Evolutionary conservation across 2,329 filamentous ascomycete genomes (phyloP).

Genomic region (Scytalidium lignicola): DNA sequence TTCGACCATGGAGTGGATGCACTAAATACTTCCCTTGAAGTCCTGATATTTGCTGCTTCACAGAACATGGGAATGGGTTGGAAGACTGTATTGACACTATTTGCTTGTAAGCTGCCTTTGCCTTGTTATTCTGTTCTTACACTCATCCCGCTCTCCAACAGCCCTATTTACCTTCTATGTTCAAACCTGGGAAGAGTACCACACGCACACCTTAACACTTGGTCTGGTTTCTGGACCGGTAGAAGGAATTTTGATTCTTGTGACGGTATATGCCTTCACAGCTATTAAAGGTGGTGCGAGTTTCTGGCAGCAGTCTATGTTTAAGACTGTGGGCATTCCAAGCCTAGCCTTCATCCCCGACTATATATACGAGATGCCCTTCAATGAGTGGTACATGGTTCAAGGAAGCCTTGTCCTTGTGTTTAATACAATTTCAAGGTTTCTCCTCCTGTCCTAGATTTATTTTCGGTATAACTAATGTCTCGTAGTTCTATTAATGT

Average conservation of each 20-base stretch:
- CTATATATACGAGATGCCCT: constrained; percentile 71
- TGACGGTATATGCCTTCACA: constrained; percentile 76
- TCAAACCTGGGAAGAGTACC: constrained; percentile 99
- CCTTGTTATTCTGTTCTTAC: neutral
- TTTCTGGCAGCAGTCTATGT: constrained; percentile 83
- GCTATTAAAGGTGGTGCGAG: constrained; percentile 80
- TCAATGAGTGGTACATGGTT: constrained; percentile 88
- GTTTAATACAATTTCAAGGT: constrained; percentile 74
- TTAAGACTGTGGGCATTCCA: constrained; percentile 71
- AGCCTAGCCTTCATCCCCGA: constrained; percentile 59
- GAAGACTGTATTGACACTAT: constrained; percentile 78
- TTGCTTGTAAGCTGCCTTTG: constrained; percentile 58
- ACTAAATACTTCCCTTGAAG: constrained; percentile 90
- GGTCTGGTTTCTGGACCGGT: constrained; percentile 92
- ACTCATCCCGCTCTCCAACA: constrained; percentile 27
- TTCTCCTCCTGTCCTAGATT: constrained; percentile 18
- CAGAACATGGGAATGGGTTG: constrained; percentile 93
- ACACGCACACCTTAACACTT: constrained; percentile 91
- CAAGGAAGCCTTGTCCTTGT: constrained; percentile 78
- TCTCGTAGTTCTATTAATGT: constrained; percentile 67
- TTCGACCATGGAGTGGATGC: constrained; percentile 98
- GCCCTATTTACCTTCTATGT: constrained; percentile 94
- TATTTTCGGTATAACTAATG: constrained; percentile 12
- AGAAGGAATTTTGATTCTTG: constrained; percentile 84
- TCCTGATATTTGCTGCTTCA: constrained; percentile 82